A percentile compares a stretch with the other conserved stretches of the same genome.
phyloP scores from a whole-genome alignment of 768 basidiomycete genomes.

The Crucibulum laeve region DNA sequence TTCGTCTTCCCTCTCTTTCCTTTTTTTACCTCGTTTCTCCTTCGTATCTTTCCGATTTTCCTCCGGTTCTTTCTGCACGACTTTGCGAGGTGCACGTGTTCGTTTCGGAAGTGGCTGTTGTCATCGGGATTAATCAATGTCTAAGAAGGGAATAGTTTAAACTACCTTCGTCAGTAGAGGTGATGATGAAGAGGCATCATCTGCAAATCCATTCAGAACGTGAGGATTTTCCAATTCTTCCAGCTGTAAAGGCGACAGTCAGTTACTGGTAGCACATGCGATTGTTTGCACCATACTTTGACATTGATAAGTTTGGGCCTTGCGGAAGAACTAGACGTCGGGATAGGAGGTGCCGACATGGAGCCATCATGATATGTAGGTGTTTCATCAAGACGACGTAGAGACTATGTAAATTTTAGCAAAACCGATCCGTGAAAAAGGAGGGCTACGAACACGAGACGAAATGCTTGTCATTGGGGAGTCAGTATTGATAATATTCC shows the following conservation, averaged over 20 bases:
- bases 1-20: slow-evolving; percentile 43
- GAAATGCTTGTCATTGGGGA: slow-evolving; percentile 33
- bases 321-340: slow-evolving; percentile 3
- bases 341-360: slow-evolving; percentile 14
- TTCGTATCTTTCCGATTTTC: slow-evolving; percentile 20
- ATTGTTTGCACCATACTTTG: slow-evolving; percentile 20
- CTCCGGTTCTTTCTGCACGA: slow-evolving; percentile 22
- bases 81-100: slow-evolving; percentile 21
- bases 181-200: neutral
- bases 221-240: slow-evolving; percentile 29
- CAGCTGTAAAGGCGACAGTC: slow-evolving; percentile 14
- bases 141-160: neutral
- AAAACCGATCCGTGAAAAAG: slow-evolving; percentile 2
- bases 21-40: slow-evolving; percentile 34
- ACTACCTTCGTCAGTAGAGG: slow-evolving; percentile 15
- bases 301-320: slow-evolving; percentile 26
- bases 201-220: neutral
- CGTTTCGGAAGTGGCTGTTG: slow-evolving; percentile 16
- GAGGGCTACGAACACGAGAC: slow-evolving; percentile 26
- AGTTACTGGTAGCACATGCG: neutral
- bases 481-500: slow-evolving; percentile 30
- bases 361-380: slow-evolving; percentile 14
- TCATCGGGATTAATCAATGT: slow-evolving; percentile 1
- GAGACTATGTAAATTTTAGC: slow-evolving; percentile 12
- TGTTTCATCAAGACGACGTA: slow-evolving; percentile 20